phyloP scores from a whole-genome alignment of 2,329 filamentous ascomycete species.

The Aureobasidium musti region DNA sequence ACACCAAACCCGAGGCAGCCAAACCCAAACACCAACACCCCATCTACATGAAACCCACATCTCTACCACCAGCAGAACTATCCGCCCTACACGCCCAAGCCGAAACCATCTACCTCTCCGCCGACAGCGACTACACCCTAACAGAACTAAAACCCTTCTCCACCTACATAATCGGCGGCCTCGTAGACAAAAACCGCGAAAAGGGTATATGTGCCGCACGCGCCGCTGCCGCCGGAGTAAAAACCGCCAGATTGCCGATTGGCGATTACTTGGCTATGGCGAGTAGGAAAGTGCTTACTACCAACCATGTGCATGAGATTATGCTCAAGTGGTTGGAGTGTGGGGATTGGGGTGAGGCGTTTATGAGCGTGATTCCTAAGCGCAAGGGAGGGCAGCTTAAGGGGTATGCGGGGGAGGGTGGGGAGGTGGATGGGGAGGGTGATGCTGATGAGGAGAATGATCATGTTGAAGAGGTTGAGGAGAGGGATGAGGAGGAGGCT shows the following conservation, averaged over 20 bases:
- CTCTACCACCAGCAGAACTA: slow-evolving; percentile 1
- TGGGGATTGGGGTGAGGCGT: slow-evolving; percentile 89
- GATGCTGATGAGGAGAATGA: slow-evolving; percentile 31
- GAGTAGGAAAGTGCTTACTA: slow-evolving; percentile 80
- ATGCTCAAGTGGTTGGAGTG: slow-evolving; percentile 91
- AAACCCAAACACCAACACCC: slow-evolving; percentile 32
- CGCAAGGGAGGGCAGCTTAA: slow-evolving; percentile 68
- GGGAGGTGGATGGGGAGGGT: slow-evolving; percentile 30
- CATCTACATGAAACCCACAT: background rate
- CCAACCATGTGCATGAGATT: slow-evolving; percentile 96
- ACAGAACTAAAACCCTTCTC: slow-evolving; percentile 81
- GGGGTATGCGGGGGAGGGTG: slow-evolving; percentile 31
- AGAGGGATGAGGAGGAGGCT: slow-evolving; percentile 6
- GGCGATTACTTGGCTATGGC: slow-evolving; percentile 94
- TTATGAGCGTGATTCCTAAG: slow-evolving; percentile 83
- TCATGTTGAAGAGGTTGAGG: slow-evolving; percentile 6
- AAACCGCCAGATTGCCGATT: slow-evolving; percentile 89
- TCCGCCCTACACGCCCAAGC: slow-evolving; percentile 37
- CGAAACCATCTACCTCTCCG: slow-evolving; percentile 83
- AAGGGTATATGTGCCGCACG: slow-evolving; percentile 91
- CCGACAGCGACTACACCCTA: slow-evolving; percentile 85
- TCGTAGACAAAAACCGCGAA: slow-evolving; percentile 95
- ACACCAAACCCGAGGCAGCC: slow-evolving; percentile 33
- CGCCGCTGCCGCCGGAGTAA: slow-evolving; percentile 72
- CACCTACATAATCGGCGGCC: slow-evolving; percentile 88